Percentiles rank a stretch among this genome's conserved stretches.
These are phyloP conservation scores for Verruconis gallopava DNA, from an alignment of 2,329 filamentous ascomycete species.

Conservation along the genomic window DNA sequence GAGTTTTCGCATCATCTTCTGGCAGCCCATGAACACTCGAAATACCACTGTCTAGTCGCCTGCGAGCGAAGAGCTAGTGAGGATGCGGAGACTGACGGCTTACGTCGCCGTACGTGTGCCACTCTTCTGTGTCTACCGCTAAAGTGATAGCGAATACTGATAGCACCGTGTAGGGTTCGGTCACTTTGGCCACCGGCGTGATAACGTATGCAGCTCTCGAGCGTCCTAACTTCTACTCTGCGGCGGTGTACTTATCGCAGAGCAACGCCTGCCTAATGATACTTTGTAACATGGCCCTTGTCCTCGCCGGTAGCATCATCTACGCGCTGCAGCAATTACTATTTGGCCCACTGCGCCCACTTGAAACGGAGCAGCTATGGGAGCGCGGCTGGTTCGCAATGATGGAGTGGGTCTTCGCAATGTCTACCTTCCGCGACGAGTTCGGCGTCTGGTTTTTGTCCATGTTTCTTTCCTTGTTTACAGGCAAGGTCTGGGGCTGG, in stretches of 20 bases:
- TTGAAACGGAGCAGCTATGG: conserved; percentile 93
- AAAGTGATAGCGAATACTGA: too few relatives aligned
- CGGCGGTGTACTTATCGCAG: conserved; percentile 90
- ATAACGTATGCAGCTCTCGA: conserved; percentile 60
- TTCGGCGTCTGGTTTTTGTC: conserved; percentile 88
- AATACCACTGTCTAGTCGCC: too few relatives aligned
- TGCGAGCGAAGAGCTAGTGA: too few relatives aligned
- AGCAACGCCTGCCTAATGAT: conserved; percentile 94
- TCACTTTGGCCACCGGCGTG: conserved; percentile 5
- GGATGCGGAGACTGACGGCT: too few relatives aligned
- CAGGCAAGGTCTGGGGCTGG: conserved; percentile 97
- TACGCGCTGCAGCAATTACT: conserved; percentile 82
- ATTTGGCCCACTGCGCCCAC: conserved; percentile 78
- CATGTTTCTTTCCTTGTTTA: conserved; percentile 89
- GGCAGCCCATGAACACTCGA: too few relatives aligned
- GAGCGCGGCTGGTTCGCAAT: conserved; percentile 98
- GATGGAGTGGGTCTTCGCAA: conserved; percentile 89
- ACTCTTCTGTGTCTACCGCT: too few relatives aligned
- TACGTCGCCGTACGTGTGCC: too few relatives aligned
- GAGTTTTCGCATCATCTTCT: too few relatives aligned
- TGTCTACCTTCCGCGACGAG: conserved; percentile 96
- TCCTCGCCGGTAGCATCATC: conserved; percentile 67
- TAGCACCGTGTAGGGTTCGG: too few relatives aligned
- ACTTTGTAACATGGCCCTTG: conserved; percentile 77
- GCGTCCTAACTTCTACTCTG: conserved; percentile 95